These are phyloP conservation scores for Mycena vitilis DNA, from an alignment of 768 basidiomycete genomes.

Conservation along the genomic window DNA sequence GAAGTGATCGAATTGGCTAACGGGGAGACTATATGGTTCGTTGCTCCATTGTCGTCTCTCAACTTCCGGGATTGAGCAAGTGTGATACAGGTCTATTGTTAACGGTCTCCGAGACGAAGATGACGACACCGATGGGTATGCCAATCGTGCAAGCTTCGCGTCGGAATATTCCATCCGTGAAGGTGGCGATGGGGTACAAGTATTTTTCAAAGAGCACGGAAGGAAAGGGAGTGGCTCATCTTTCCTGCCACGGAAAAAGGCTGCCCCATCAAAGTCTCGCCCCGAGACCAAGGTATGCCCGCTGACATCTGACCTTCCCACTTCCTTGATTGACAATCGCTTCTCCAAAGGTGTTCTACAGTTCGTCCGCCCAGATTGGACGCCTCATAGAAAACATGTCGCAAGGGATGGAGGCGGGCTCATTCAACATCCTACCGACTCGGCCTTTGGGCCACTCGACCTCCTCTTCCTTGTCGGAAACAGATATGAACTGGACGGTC, in stretches of 20 bases:
- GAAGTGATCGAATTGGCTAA: slow-evolving; percentile 89
- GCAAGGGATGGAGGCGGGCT: slow-evolving; percentile 83
- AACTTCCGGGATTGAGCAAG: background rate
- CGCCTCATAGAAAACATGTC: slow-evolving; percentile 87
- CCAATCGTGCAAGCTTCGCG: slow-evolving; percentile 74
- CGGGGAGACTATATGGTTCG: slow-evolving; percentile 88
- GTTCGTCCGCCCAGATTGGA: slow-evolving; percentile 82
- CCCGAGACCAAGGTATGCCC: slow-evolving; percentile 85
- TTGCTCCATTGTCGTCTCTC: slow-evolving; percentile 31
- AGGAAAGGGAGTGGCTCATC: slow-evolving; percentile 75
- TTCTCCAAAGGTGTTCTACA: slow-evolving; percentile 72
- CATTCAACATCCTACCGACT: slow-evolving; percentile 79
- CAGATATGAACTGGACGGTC: slow-evolving; percentile 74
- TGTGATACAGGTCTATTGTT: slow-evolving; percentile 74
- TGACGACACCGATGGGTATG: slow-evolving; percentile 70
- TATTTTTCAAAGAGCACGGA: slow-evolving; percentile 83
- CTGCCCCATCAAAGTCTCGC: slow-evolving; percentile 63
- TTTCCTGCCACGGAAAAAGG: slow-evolving; percentile 71
- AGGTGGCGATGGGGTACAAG: slow-evolving; percentile 70
- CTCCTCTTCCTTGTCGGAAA: slow-evolving; percentile 73
- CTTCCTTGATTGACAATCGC: slow-evolving; percentile 38
- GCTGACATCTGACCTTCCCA: slow-evolving; percentile 39
- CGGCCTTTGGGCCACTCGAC: slow-evolving; percentile 62
- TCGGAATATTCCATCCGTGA: slow-evolving; percentile 76
- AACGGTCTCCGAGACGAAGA: slow-evolving; percentile 86